A percentile compares a stretch with the other conserved stretches of the same genome.
These are phyloP conservation scores for Xylariaceae sp. DNA, from an alignment of 2,329 filamentous ascomycete genomes.

Conservation along the genomic window DNA sequence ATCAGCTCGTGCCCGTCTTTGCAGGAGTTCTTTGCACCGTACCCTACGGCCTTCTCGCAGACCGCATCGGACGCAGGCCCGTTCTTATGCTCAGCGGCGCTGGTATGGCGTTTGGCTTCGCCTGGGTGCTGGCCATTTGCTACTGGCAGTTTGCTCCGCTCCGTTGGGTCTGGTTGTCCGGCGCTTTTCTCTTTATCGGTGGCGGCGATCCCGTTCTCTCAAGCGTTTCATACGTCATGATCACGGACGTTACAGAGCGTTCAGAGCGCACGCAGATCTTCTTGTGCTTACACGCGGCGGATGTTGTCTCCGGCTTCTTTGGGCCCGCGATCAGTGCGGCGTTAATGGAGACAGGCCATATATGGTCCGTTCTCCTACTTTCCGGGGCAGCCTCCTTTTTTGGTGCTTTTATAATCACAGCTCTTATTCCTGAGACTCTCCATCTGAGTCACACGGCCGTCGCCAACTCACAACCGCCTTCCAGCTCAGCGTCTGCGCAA, in stretches of 20 bases:
- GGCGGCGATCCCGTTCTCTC: conserved; percentile 17
- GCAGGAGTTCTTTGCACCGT: conserved; percentile 16
- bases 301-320: conserved; percentile 14
- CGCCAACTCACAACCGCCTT: too few species aligned
- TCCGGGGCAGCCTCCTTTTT: background rate
- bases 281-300: conserved; percentile 9
- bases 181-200: conserved; percentile 14
- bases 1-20: conserved; percentile 13
- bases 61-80: conserved; percentile 10
- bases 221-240: conserved; percentile 12
- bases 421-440: conserved; percentile 3
- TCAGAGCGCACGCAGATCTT: conserved; percentile 20
- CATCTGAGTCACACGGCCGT: background rate
- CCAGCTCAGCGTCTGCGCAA: background rate
- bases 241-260: conserved; percentile 6
- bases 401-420: conserved; percentile 1
- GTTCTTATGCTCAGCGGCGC: conserved; percentile 19
- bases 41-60: conserved; percentile 13
- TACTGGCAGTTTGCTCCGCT: conserved; percentile 12
- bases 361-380: conserved; percentile 16
- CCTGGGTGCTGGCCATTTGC: conserved; percentile 15
- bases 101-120: background rate
- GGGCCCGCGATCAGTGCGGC: conserved; percentile 11
- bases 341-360: conserved; percentile 14
- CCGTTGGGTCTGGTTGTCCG: conserved; percentile 11